phyloP scores from a whole-genome alignment of 2,329 filamentous ascomycete species.

The Cercospora sp. region DNA sequence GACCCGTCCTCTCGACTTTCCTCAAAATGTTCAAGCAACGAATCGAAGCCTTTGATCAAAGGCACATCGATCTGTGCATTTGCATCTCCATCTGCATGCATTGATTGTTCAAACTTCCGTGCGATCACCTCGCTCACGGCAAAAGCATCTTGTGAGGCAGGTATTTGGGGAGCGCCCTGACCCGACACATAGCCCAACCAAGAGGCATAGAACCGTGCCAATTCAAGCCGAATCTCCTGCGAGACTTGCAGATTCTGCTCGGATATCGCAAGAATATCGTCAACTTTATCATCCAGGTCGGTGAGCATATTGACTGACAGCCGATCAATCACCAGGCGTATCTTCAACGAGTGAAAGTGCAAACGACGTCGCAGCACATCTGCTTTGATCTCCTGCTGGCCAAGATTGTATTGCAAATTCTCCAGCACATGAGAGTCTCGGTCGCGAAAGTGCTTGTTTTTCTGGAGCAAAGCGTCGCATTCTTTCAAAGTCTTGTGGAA shows the following conservation, averaged over 20 bases:
- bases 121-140: constrained; percentile 19
- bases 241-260: constrained; percentile 20
- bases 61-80: constrained; percentile 17
- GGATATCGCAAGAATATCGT: constrained; percentile 26
- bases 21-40: constrained; percentile 26
- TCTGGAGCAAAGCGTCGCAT: constrained; percentile 27
- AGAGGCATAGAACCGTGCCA: constrained; percentile 15
- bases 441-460: constrained; percentile 24
- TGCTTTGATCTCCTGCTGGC: constrained; percentile 23
- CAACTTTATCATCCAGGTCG: constrained; percentile 24
- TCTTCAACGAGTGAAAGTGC: constrained; percentile 30
- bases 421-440: constrained; percentile 24
- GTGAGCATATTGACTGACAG: constrained; percentile 25
- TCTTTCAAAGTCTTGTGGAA: constrained; percentile 28
- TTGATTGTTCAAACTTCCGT: constrained; percentile 11
- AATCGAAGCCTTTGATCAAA: constrained; percentile 26
- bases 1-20: constrained; percentile 17
- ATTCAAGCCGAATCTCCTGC: constrained; percentile 21
- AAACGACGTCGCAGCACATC: constrained; percentile 27
- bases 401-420: constrained; percentile 25
- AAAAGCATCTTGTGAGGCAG: constrained; percentile 12
- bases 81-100: constrained; percentile 16
- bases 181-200: constrained; percentile 21
- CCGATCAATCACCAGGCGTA: constrained; percentile 27
- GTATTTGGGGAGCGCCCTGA: constrained; percentile 4